Percentiles rank a stretch among this genome's conserved stretches.
Conservation (phyloP, 1,284 basidiomycete species). For the Microbotryum scabiosae region DNA sequence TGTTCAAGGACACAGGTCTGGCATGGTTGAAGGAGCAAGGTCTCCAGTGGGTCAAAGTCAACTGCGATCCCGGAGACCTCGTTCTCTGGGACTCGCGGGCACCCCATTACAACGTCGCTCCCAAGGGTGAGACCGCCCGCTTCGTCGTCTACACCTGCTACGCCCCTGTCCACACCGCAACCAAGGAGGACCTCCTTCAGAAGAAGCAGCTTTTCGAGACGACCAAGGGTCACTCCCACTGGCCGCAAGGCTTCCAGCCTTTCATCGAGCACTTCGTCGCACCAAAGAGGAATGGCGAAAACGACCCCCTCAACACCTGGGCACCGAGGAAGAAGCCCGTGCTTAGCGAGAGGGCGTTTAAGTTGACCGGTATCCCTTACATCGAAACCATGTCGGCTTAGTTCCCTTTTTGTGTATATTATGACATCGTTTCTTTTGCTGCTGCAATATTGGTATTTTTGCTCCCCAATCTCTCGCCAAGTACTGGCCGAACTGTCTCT, state of each 20-base stretch:
- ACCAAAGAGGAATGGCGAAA: slow-evolving; percentile 15
- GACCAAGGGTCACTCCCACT: slow-evolving; percentile 17
- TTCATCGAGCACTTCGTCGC: not conserved
- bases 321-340: slow-evolving; percentile 9
- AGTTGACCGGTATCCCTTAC: slow-evolving; percentile 17
- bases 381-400: not conserved
- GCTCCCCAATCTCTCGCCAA: too few relatives aligned
- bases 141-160: slow-evolving; percentile 13
- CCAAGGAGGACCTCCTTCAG: slow-evolving; percentile 10
- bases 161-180: slow-evolving; percentile 12
- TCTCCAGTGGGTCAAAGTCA: slow-evolving; percentile 13
- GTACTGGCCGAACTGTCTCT: too few relatives aligned
- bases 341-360: slow-evolving; percentile 14
- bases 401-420: too few relatives aligned
- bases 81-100: slow-evolving; percentile 16
- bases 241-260: slow-evolving; percentile 13
- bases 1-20: not conserved
- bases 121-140: slow-evolving; percentile 6
- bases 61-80: slow-evolving; percentile 12
- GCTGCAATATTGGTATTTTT: too few relatives aligned
- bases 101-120: slow-evolving; percentile 14
- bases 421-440: too few relatives aligned
- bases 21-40: slow-evolving; percentile 1
- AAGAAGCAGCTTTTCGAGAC: slow-evolving; percentile 17
- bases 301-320: slow-evolving; percentile 15